Evolutionary conservation across 169 alveolate genomes (phyloP).

Genomic region (Plasmodium knowlesi): DNA sequence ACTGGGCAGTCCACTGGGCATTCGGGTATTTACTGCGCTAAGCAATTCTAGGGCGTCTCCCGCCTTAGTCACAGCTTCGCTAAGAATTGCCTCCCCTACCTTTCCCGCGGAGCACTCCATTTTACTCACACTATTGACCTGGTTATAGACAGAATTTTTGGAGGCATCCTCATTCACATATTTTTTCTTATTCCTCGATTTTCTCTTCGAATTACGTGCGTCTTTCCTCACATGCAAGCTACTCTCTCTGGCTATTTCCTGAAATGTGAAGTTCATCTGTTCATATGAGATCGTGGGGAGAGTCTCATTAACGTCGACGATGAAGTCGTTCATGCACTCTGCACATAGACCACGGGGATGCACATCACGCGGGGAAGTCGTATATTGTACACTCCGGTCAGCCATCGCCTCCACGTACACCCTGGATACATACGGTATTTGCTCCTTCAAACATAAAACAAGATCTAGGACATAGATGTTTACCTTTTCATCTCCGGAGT

Average conservation of each 20-base stretch:
- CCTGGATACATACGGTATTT: slow-evolving; percentile 57
- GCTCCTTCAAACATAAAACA: slow-evolving; percentile 59
- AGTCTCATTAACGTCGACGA: slow-evolving; percentile 41
- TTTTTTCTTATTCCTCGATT: slow-evolving; percentile 22
- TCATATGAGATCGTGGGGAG: slow-evolving; percentile 36
- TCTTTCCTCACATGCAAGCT: slow-evolving; percentile 20
- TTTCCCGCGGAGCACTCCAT: neutral
- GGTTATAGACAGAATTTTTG: slow-evolving; percentile 7
- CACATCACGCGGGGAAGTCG: neutral
- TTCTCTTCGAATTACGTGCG: neutral
- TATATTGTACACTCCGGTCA: neutral
- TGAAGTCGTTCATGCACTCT: slow-evolving; percentile 22
- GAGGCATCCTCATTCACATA: neutral
- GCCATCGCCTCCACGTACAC: slow-evolving; percentile 25
- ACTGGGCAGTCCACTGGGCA: neutral
- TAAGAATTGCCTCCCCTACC: neutral
- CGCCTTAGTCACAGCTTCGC: neutral
- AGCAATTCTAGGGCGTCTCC: neutral
- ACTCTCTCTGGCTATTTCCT: slow-evolving; percentile 41
- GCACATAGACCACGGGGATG: neutral
- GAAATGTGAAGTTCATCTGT: slow-evolving; percentile 33
- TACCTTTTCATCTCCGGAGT: slow-evolving; percentile 1
- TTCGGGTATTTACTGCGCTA: neutral
- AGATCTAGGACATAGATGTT: slow-evolving; percentile 41
- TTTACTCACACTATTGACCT: neutral